Base-by-base conservation (phyloP, 495 filamentous ascomycete species). In the Mycothermus thermophilus region DNA sequence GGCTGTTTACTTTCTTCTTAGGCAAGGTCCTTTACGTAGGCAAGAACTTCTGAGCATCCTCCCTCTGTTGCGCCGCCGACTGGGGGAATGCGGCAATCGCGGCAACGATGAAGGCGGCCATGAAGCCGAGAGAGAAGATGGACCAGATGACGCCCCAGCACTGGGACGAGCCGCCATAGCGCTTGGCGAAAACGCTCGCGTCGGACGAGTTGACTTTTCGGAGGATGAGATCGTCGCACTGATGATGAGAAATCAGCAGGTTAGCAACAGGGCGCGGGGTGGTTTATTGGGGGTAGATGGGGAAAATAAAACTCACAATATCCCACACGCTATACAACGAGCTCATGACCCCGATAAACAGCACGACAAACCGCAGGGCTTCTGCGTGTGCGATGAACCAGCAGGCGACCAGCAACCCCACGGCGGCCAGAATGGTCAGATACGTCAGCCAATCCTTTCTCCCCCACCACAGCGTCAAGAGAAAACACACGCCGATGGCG, bases 101-200 rank as follows among this genome's bases (percentile, higher is more conserved):
- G 13, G 73, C 77, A 22, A 84, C 57, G 43, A 86, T 86, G 4
- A 69, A 77, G 11, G 64, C 60, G 12, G 71, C 71, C 74, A 85
- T 83, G 46, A 86, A 78, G 1, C 63, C 34, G 21, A 83, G 43
- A 2, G 75, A 77, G 23, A 86, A 68, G 24, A 86, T 57, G 10
- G 73, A 77, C 80, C 80, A 86, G 26, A 83, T 69, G 18, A 84
- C 63, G 14, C 80, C 80, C 80, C 80, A 86, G 64, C 80, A 86
- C 41, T 79, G 79, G 13, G 77, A 82, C 2, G 77, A 82, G 24
- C 80, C 80, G 11, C 80, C 80, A 46, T 84, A 86, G 18, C 71
- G 66, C 55, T 80, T 62, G 5, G 80, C 80, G 42, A 86, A 86
- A 11, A 82, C 77, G 47, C 75, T 81, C n/a, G 80, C 79, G 54